Evolutionary conservation across 345 rosid genomes (phyloP), one percentile per base, ranked within the genome.

Genomic region (Lepidium africanum): DNA sequence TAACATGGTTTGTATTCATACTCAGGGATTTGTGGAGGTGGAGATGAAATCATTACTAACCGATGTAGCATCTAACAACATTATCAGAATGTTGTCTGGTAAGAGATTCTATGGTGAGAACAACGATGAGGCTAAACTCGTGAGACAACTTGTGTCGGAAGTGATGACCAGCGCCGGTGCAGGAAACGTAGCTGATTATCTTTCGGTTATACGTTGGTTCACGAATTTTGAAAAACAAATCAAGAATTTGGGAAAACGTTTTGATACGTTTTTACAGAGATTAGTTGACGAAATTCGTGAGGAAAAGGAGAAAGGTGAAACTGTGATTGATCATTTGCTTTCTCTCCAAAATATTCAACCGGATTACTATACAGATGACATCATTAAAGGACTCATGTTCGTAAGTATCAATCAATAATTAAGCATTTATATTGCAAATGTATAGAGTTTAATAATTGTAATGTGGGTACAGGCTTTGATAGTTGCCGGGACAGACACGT

Each of bases 291-390:
- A 81, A 47, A 83, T 75, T 23, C 72, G 83, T 54, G 67, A 6
- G 0, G 62, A 65, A 10, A 70, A 73, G 33, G 59, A 36, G 7
- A 21, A 46, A 17, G 69, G 60, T 17, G 77, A 79, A 16, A 77
- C 82, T 9, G 75, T 84, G 89, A 78, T 87, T 21, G 69, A 72
- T 42, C 89, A 81, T 23, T 61, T 84, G 59, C 87, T 84, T 49
- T 19, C 79, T 59, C 58, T 84, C 65, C 85, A 82, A 54, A 64
- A 85, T 41, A 76, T 80, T 7, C 72, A 88, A 19, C 86, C 89
- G 0, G 75, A 66, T 1, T 74, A 74, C 45, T 84, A 80, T 43
- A 77, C 83, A 0, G 87, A 86, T 70, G 68, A 67, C 15, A 77
- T 63, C 59, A 81, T 82, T 72, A 86, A 86, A 75, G 89, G 87